Evolutionary conservation across 2,329 filamentous ascomycete genomes (phyloP).

Genomic region (Penicillium sp.): DNA sequence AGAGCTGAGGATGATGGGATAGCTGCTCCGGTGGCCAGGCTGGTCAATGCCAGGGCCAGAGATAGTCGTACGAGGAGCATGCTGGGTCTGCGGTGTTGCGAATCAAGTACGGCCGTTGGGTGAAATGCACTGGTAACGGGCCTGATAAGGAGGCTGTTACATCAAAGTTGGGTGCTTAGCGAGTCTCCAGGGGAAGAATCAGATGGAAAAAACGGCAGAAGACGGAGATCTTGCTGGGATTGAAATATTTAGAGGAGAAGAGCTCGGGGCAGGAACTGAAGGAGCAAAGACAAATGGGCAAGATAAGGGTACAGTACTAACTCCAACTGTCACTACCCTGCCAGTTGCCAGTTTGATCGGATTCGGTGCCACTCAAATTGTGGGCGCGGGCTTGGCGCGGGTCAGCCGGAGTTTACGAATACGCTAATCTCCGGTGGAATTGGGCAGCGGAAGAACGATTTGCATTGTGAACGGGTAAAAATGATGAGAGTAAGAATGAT

Average conservation of each 20-base stretch:
- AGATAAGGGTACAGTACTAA: background rate
- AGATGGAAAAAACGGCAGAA: background rate
- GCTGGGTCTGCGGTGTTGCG: background rate
- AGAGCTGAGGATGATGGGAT: constrained; percentile 3
- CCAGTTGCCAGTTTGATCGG: background rate
- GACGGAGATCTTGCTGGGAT: background rate
- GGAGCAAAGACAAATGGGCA: background rate
- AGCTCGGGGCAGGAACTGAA: background rate
- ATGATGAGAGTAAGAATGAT: background rate
- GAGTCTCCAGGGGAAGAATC: background rate
- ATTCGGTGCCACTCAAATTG: constrained; percentile 1
- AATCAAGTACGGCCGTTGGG: background rate
- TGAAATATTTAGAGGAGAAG: background rate
- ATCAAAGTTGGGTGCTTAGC: background rate
- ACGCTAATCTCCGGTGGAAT: background rate
- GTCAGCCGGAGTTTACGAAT: constrained; percentile 5
- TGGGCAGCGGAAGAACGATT: background rate
- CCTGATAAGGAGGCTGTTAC: constrained; percentile 8
- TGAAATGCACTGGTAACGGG: constrained; percentile 9
- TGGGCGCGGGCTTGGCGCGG: constrained; percentile 2
- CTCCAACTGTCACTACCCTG: too few species aligned
- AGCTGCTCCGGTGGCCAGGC: constrained; percentile 11
- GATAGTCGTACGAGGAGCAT: constrained; percentile 9
- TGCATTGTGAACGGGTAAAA: background rate
- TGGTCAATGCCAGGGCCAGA: constrained; percentile 10